Evolutionary conservation across 805 yeast genomes (phyloP).

Genomic region (Teunomyces aglyptinius): DNA sequence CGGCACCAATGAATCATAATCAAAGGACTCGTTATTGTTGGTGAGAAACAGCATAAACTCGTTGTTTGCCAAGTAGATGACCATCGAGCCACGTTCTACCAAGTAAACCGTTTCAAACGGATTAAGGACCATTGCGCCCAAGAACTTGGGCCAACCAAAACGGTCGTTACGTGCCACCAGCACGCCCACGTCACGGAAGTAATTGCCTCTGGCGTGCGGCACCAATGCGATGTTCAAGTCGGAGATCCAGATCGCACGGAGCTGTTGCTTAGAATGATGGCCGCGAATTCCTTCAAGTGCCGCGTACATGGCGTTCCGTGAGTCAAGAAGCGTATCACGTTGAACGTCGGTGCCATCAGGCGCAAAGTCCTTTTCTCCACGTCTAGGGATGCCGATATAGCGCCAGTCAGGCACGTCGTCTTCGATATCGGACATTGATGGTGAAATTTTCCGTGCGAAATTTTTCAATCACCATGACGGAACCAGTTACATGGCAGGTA

Average conservation of each 20-base stretch:
- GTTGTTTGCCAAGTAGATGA: slow-evolving; percentile 24
- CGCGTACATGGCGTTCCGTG: slow-evolving; percentile 69
- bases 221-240: slow-evolving; percentile 29
- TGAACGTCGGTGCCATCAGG: slow-evolving; percentile 73
- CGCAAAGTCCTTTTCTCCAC: slow-evolving; percentile 85
- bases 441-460: too few relatives aligned
- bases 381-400: slow-evolving; percentile 49
- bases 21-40: slow-evolving; percentile 19
- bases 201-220: slow-evolving; percentile 63
- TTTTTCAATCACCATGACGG: too few relatives aligned
- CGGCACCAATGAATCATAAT: slow-evolving; percentile 23
- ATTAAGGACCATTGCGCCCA: slow-evolving; percentile 44
- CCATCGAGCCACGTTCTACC: slow-evolving; percentile 69
- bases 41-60: slow-evolving; percentile 13
- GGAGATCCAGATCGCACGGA: slow-evolving; percentile 49
- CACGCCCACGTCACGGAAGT: slow-evolving; percentile 71
- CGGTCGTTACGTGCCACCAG: slow-evolving; percentile 20
- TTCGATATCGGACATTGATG: slow-evolving; percentile 25
- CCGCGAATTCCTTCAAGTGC: slow-evolving; percentile 58
- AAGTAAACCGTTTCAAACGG: slow-evolving; percentile 74
- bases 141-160: slow-evolving; percentile 10
- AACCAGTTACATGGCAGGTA: slow-evolving; percentile 19
- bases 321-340: slow-evolving; percentile 42
- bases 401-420: slow-evolving; percentile 57
- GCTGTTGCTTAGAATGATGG: slow-evolving; percentile 44